Evolutionary conservation across 495 filamentous ascomycete species (phyloP), one percentile per base, ranked within the genome.

Genomic region (Tuber indicum): DNA sequence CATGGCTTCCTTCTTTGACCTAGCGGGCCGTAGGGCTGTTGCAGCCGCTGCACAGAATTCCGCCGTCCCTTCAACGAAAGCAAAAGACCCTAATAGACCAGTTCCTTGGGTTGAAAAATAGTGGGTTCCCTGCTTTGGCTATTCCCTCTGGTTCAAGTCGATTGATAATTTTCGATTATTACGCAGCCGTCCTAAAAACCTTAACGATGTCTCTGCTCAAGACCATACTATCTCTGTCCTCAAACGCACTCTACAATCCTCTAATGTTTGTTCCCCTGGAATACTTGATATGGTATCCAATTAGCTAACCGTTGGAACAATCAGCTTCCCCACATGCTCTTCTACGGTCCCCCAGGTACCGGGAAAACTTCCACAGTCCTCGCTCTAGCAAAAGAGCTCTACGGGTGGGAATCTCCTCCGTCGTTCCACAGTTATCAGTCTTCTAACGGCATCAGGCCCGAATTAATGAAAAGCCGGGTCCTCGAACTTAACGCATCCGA

Each of bases 51-150:
- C 87, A 9, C 86, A 87, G 77, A 90, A 88, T 85, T 84, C 84
- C 84, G 75, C 88, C 88, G 79, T 76, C 41, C 82, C 82, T 42
- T 79, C 82, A 41, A 83, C 82, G n/a, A 82, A 79, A 72, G 74
- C 74, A 43, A 93, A 91, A 82, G 90, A 93, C 77, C 88, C 86
- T 36, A 87, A 86, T 47, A 88, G 89, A 78, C 86, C 91, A 47
- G 94, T 98, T 82, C 96, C 96, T 77, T 99, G 96, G 96, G 95
- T 98, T 74, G 96, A 98, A 87, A 99, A 99, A 93, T 99, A 99
- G 96, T 98, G 89, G 77, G 90, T 82, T 19, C 52, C 26, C 45
- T 66, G 8, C 36, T 41, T 44, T 17, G n/a, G 69, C 26, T 17
- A 42, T 43, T 44, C 21, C 14, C 9, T n/a, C 23, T 58, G 49